These are phyloP conservation scores for Lactifluus rugatus DNA, from an alignment of 768 basidiomycete species.

Conservation along the genomic window DNA sequence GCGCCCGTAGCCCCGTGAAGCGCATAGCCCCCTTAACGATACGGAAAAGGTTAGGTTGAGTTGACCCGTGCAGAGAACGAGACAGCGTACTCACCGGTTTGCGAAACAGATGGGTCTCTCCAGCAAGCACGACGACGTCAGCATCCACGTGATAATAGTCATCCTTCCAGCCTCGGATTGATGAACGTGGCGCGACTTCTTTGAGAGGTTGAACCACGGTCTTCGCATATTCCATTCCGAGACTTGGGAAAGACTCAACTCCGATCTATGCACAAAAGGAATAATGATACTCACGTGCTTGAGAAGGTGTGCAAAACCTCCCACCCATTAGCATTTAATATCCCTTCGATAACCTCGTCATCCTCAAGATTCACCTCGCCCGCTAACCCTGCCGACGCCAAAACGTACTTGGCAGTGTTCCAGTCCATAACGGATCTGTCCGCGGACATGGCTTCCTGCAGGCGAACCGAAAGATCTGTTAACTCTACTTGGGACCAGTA, in stretches of 20 bases:
- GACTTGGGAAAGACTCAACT: slow-evolving; percentile 20
- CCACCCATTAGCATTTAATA: slow-evolving; percentile 32
- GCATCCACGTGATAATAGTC: slow-evolving; percentile 29
- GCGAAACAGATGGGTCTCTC: slow-evolving; percentile 33
- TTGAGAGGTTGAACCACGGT: slow-evolving; percentile 32
- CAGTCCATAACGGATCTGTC: not conserved
- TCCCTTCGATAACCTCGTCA: slow-evolving; percentile 25
- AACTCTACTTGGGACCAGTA: slow-evolving; percentile 1
- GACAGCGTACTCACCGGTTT: slow-evolving; percentile 29
- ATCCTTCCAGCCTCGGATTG: slow-evolving; percentile 33
- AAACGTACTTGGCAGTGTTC: not conserved
- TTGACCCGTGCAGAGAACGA: not conserved
- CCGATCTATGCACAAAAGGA: not conserved
- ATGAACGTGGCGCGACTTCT: slow-evolving; percentile 29
- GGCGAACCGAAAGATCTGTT: not conserved
- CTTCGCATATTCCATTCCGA: slow-evolving; percentile 36
- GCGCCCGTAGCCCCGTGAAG: slow-evolving; percentile 8
- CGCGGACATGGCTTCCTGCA: not conserved
- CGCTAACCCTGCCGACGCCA: not conserved
- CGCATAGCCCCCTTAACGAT: slow-evolving; percentile 16
- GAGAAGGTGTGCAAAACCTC: slow-evolving; percentile 34
- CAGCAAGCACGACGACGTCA: slow-evolving; percentile 33
- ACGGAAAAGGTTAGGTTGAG: not conserved
- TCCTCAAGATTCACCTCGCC: slow-evolving; percentile 19
- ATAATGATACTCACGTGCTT: slow-evolving; percentile 29